Conservation (phyloP, 1,284 basidiomycete genomes). For the Ceratobasidium sp. region DNA sequence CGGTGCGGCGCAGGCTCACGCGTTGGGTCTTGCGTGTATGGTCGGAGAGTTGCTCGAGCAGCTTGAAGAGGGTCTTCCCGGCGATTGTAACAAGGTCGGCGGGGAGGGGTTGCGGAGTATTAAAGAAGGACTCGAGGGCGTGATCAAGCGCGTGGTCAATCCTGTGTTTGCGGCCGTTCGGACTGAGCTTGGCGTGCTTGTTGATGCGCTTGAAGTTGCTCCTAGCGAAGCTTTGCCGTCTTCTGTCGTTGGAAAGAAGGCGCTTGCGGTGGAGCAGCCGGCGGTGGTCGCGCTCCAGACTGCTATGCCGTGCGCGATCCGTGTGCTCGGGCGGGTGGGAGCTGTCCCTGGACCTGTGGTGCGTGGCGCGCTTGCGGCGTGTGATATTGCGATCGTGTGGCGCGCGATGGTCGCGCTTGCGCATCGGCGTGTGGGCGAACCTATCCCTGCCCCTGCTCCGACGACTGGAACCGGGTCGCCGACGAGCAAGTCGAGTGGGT, state of each 20-base stretch:
- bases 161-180: slow-evolving; percentile 75
- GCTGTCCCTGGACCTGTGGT: slow-evolving; percentile 62
- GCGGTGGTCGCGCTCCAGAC: slow-evolving; percentile 71
- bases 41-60: no score
- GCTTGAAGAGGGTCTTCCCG: slow-evolving; percentile 74
- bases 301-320: slow-evolving; percentile 69
- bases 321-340: slow-evolving; percentile 64
- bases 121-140: slow-evolving; percentile 74
- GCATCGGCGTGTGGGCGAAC: slow-evolving; percentile 64
- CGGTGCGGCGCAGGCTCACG: no score
- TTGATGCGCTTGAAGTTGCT: slow-evolving; percentile 72
- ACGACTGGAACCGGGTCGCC: slow-evolving; percentile 5
- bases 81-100: slow-evolving; percentile 65
- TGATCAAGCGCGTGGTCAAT: slow-evolving; percentile 74
- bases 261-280: slow-evolving; percentile 62
- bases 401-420: slow-evolving; percentile 76
- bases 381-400: slow-evolving; percentile 81
- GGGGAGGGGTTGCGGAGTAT: slow-evolving; percentile 66
- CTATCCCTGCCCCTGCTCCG: neutral
- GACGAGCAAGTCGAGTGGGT: slow-evolving; percentile 27
- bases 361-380: slow-evolving; percentile 73
- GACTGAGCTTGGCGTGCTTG: slow-evolving; percentile 69
- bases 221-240: slow-evolving; percentile 12
- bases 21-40: no score
- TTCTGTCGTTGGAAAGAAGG: neutral